Evolutionary conservation across 495 filamentous ascomycete genomes (phyloP).

Genomic region (Penicillium lagena): DNA sequence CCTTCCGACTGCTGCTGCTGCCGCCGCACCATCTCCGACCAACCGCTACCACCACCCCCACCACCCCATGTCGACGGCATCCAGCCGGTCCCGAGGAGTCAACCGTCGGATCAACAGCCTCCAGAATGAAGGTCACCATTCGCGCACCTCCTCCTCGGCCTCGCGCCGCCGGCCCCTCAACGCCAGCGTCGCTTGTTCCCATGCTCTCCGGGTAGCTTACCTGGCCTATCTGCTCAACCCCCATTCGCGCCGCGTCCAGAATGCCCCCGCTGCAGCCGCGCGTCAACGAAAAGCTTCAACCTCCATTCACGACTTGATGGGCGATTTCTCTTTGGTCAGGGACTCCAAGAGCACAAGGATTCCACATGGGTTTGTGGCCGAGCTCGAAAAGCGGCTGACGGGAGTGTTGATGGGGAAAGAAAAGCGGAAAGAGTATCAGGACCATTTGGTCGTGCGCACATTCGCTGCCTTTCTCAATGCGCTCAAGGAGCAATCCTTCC

Average conservation of each 20-base stretch:
- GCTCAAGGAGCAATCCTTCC: constrained; percentile 64
- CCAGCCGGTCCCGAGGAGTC: constrained; percentile 45
- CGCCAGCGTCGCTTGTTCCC: constrained; percentile 76
- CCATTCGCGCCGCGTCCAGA: constrained; percentile 78
- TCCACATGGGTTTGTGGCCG: constrained; percentile 69
- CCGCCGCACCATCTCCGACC: constrained; percentile 3
- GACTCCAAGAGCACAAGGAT: constrained; percentile 73
- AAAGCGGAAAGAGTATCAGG: constrained; percentile 70
- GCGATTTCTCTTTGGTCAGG: constrained; percentile 67
- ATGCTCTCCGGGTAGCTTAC: constrained; percentile 85
- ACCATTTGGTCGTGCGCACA: constrained; percentile 67
- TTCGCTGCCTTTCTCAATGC: constrained; percentile 77
- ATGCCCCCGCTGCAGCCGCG: constrained; percentile 56
- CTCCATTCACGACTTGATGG: constrained; percentile 62
- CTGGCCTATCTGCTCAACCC: constrained; percentile 91
- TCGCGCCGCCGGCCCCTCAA: constrained; percentile 43
- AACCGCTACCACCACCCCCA: constrained; percentile 17
- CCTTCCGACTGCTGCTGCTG: constrained; percentile 5
- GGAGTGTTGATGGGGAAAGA: constrained; percentile 63
- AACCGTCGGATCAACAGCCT: constrained; percentile 52
- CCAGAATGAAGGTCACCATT: constrained; percentile 45
- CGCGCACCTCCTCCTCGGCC: constrained; percentile 45
- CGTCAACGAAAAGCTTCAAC: constrained; percentile 63
- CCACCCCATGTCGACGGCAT: constrained; percentile 48
- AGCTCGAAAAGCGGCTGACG: constrained; percentile 62